Base-by-base conservation (phyloP, 2,329 filamentous ascomycete genomes). In the Magnaporthiopsis incrustans region DNA sequence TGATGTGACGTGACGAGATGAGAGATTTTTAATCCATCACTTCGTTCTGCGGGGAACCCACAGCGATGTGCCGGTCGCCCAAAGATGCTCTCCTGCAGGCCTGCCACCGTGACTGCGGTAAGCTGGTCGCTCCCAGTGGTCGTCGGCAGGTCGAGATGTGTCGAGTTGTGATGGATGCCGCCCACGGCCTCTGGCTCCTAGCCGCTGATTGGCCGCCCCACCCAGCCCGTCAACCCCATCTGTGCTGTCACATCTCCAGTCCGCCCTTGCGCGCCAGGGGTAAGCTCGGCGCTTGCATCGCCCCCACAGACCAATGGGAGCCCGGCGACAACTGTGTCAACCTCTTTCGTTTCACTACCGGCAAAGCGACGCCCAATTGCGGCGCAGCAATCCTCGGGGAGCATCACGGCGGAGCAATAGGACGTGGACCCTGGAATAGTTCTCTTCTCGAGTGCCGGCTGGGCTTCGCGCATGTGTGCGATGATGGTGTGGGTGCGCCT, bases 221-320 rank as follows among this genome's bases (percentile, higher is more conserved):
- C 53, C 38, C 44, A 57, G 44, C 44, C 56, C 18, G 44, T 25
- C 44, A 22, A 53, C n/a, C 44, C 22, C 22, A 14, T 25, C 0
- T 26, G 10, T 25, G 56, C 30, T 25, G 61, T 57, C 61, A 57
- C 61, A 57, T 30, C 61, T 50, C 50, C 50, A n/a, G 30, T n/a
- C 27, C 30, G 11, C 26, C 60, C 60, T 18, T 62, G 57, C 50
- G 14, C 53, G 50, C 30, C 61, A 62, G 61, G 60, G 60, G 60
- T 50, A 53, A 62, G 7, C 61, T 62, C 61, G 32, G 61, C 61
- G 61, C 61, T 62, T 62, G 27, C 50, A 57, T 57, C 22, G 12
- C 14, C 22, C 22, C 26, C 30, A 6, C 38, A 27, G 32, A n/a
- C 61, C 61, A 62, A 62, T 62, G 44, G 32, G 50, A 14, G 27